phyloP scores from a whole-genome alignment of 129 eudicot species.

The Silybum marianum region DNA sequence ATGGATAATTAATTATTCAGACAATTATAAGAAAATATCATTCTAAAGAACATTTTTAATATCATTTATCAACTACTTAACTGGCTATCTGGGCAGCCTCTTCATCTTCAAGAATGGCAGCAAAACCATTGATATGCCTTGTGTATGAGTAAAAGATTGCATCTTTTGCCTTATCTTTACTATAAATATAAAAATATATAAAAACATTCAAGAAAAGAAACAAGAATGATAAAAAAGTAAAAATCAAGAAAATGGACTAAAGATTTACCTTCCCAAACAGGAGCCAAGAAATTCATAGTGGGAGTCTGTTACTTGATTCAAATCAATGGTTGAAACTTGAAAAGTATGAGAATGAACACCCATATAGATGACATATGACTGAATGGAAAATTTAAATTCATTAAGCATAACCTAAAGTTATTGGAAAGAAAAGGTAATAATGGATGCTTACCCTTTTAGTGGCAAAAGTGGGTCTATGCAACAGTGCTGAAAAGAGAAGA shows the following conservation, averaged over 20 bases:
- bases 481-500: conserved; percentile 45
- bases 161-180: conserved; percentile 70
- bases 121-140: conserved; percentile 93
- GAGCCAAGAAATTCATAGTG: conserved; percentile 83
- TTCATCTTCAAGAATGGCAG: conserved; percentile 79
- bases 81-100: conserved; percentile 75
- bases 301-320: conserved; percentile 52
- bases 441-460: conserved; percentile 64
- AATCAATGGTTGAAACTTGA: conserved; percentile 47
- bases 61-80: conserved; percentile 36
- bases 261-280: conserved; percentile 77
- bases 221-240: neutral
- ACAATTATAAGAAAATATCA: neutral
- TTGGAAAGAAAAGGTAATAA: neutral
- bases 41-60: neutral
- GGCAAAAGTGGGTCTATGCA: conserved; percentile 63
- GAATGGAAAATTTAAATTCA: neutral
- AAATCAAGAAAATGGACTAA: neutral
- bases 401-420: conserved; percentile 10
- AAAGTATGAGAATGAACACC: conserved; percentile 80
- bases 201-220: conserved; percentile 5
- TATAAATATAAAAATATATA: conserved; percentile 13
- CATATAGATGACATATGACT: conserved; percentile 85
- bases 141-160: conserved; percentile 90
- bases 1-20: neutral